Evolutionary conservation across 371 early-diverging fungal genomes (phyloP), one percentile per base, ranked within the genome.

Genomic region (Basidiobolus meristosporus): DNA sequence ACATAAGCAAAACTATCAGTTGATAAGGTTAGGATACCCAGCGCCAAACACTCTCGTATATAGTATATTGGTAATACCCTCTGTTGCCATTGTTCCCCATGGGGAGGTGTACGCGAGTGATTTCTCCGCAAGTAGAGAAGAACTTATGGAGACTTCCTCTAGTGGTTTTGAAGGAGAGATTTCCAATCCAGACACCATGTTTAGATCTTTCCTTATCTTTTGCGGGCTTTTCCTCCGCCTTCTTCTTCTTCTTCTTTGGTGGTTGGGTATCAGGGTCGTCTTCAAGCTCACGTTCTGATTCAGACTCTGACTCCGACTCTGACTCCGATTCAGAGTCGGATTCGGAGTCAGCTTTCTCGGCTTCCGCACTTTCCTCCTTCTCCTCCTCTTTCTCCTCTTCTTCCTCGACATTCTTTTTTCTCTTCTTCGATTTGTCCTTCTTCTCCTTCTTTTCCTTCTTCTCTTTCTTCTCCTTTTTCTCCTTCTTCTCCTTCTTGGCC

Each of bases 161-260:
- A 2, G 68, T 65, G 7, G 72, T 72, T 3, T 58, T 38, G 45
- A 63, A 82, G 10, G 70, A 56, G 23, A 82, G 52, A 50, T 82
- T 82, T 5, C 82, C 82, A 22, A 82, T 71, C 82, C 82, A 82
- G 37, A 80, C 60, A 49, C 77, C 69, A 36, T 50, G 61, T 33
- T 66, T 60, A 21, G 53, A 52, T 21, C 58, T 56, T 34, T 60
- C 60, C n/a, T n/a, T n/a, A n/a, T n/a, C n/a, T n/a, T n/a, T n/a
- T n/a, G n/a, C n/a, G 10, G 57, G 44, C 15, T 62, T 54, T 12
- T 45, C 54, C 42, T 50, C 48, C 46, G 29, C 48, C 36, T 51
- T 50, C 45, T 54, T 56, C 21, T 40, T 37, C 35, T 40, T 44
- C 44, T 34, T 47, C 7, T 20, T 31, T 16, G 7, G 50, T 3